These are phyloP conservation scores for Solanum etuberosum DNA, from an alignment of 257 asterid genomes.

Conservation along the genomic window DNA sequence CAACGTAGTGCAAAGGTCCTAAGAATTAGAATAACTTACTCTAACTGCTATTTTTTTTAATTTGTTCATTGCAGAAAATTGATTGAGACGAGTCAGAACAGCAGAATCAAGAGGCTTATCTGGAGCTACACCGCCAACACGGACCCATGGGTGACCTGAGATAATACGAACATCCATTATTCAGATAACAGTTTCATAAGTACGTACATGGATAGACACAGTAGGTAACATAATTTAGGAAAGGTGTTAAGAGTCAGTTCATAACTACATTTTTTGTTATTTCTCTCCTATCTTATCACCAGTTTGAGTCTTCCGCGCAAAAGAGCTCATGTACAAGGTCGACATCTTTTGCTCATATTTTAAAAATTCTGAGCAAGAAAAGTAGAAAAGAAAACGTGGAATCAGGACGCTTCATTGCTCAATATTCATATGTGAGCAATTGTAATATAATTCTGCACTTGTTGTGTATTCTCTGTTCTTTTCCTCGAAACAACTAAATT, in stretches of 20 bases:
- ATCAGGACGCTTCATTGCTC: not conserved
- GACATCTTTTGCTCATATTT: not conserved
- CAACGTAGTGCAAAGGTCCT: not conserved
- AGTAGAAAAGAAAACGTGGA: not conserved
- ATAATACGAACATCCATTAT: not conserved
- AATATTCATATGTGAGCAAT: too few species aligned
- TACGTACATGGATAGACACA: not conserved
- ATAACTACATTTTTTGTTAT: not conserved
- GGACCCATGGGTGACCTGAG: constrained; percentile 38
- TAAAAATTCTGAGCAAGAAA: not conserved
- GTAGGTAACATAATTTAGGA: not conserved
- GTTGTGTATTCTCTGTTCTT: too few species aligned
- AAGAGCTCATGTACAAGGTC: not conserved
- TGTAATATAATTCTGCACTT: not conserved
- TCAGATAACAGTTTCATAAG: not conserved
- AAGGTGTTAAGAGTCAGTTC: not conserved
- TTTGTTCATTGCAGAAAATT: constrained; percentile 38
- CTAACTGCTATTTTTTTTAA: constrained; percentile 37
- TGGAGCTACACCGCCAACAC: constrained; percentile 25
- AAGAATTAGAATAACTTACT: constrained; percentile 12
- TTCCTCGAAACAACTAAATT: too few species aligned
- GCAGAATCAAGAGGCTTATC: constrained; percentile 46
- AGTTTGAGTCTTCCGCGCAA: not conserved
- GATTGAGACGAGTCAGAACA: constrained; percentile 32
- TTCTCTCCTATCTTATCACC: not conserved